These are phyloP conservation scores for Barnettozyma pratensis DNA, from an alignment of 805 yeast species.

Conservation along the genomic window DNA sequence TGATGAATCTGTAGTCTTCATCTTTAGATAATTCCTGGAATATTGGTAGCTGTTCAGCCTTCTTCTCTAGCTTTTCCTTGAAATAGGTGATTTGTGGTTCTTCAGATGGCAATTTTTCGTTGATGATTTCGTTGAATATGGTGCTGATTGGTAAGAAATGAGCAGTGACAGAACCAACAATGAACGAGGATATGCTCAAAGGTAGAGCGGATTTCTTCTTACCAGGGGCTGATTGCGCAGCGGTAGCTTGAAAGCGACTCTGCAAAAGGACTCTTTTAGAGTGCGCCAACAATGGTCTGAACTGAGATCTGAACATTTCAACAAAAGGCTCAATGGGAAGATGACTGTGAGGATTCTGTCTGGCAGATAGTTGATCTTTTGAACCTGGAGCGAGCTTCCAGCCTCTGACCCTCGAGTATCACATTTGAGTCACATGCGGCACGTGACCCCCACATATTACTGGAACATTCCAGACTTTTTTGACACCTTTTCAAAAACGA, in stretches of 20 bases:
- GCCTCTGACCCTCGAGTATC: no score
- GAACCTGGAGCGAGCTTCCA: no score
- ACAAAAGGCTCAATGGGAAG: no score
- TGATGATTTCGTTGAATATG: slow-evolving; percentile 24
- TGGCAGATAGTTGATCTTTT: no score
- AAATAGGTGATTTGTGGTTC: slow-evolving; percentile 27
- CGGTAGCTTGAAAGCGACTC: background rate
- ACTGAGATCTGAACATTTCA: background rate
- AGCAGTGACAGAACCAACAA: slow-evolving; percentile 31
- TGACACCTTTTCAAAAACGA: no score
- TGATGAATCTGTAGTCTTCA: slow-evolving; percentile 32
- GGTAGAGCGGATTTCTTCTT: slow-evolving; percentile 10
- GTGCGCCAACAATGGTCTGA: background rate
- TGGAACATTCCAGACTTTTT: no score
- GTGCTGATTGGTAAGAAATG: slow-evolving; percentile 30
- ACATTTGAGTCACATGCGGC: no score
- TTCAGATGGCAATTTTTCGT: slow-evolving; percentile 19
- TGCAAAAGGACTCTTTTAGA: background rate
- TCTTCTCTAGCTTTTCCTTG: slow-evolving; percentile 34
- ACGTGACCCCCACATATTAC: no score
- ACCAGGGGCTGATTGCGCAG: background rate
- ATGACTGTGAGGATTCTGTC: no score
- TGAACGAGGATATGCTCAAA: slow-evolving; percentile 23
- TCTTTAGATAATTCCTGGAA: slow-evolving; percentile 41
- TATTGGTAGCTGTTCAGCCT: slow-evolving; percentile 45